A percentile compares a stretch with the other conserved stretches of the same genome.
phyloP scores from a whole-genome alignment of 2,329 filamentous ascomycete genomes.

The Seiridium unicorne region DNA sequence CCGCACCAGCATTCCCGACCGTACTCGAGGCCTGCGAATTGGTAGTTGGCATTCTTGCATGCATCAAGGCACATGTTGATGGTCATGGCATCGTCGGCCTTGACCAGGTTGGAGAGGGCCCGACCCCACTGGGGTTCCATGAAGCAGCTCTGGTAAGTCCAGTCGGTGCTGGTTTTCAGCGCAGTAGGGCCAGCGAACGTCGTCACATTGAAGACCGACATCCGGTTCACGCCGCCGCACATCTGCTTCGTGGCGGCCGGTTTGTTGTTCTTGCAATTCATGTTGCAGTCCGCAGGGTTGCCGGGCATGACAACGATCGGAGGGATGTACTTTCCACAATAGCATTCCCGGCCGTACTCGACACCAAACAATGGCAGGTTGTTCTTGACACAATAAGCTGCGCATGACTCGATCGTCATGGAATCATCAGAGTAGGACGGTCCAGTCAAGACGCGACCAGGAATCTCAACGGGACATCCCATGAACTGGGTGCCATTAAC shows the following conservation, averaged over 20 bases:
- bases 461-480: conserved; percentile 15
- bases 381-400: conserved; percentile 15
- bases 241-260: conserved; percentile 16
- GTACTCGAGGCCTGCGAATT: conserved; percentile 36
- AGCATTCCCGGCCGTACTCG: conserved; percentile 18
- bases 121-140: conserved; percentile 4
- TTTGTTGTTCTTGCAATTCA: conserved; percentile 4
- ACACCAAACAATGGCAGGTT: conserved; percentile 13
- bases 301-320: neutral
- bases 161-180: conserved; percentile 13
- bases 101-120: conserved; percentile 5
- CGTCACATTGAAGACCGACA: conserved; percentile 16
- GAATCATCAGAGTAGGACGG: conserved; percentile 11
- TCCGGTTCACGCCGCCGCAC: conserved; percentile 20
- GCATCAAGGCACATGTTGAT: conserved; percentile 30
- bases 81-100: conserved; percentile 28
- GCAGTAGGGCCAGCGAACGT: conserved; percentile 12
- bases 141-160: conserved; percentile 10
- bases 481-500: conserved; percentile 12
- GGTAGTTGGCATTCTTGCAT: conserved; percentile 26
- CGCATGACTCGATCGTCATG: conserved; percentile 18
- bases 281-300: neutral
- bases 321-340: conserved; percentile 12
- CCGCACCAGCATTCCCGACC: conserved; percentile 33
- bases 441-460: conserved; percentile 14